phyloP scores from a whole-genome alignment of 2,329 filamentous ascomycete genomes.

The Lasiodiplodia hormozganensis region DNA sequence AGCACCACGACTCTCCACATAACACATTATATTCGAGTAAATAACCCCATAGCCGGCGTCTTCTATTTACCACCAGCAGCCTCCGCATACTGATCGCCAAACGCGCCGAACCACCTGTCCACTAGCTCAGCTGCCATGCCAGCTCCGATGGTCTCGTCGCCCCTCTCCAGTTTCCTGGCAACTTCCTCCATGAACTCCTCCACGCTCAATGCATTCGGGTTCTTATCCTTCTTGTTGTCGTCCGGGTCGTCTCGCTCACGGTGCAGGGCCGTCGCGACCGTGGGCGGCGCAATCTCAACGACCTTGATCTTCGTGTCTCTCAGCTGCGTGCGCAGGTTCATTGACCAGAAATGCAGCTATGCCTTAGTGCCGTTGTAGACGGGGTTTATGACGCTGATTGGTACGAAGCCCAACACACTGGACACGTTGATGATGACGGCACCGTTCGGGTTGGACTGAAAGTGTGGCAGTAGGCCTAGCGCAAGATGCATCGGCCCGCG shows the following conservation, averaged over 20 bases:
- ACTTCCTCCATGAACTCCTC: constrained; percentile 63
- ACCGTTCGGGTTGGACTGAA: constrained; percentile 50
- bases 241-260: constrained; percentile 62
- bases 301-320: constrained; percentile 53
- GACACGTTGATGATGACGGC: constrained; percentile 62
- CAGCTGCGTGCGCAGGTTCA: constrained; percentile 62
- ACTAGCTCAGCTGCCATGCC: constrained; percentile 53
- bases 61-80: constrained; percentile 29
- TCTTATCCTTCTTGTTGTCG: constrained; percentile 66
- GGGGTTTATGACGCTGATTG: constrained; percentile 61
- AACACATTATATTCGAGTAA: no score
- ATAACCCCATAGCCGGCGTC: no score
- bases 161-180: constrained; percentile 52
- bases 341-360: constrained; percentile 63
- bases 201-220: constrained; percentile 53
- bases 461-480: constrained; percentile 57
- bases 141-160: constrained; percentile 58
- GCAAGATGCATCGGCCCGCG: constrained; percentile 64
- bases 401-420: constrained; percentile 61
- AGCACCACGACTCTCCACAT: not conserved
- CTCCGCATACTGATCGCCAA: constrained; percentile 46
- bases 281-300: constrained; percentile 64
- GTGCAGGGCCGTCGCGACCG: constrained; percentile 62
- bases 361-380: constrained; percentile 68
- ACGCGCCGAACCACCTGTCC: constrained; percentile 52